These are phyloP conservation scores for Trichoderma virens DNA, from an alignment of 495 filamentous ascomycete genomes.

Conservation along the genomic window DNA sequence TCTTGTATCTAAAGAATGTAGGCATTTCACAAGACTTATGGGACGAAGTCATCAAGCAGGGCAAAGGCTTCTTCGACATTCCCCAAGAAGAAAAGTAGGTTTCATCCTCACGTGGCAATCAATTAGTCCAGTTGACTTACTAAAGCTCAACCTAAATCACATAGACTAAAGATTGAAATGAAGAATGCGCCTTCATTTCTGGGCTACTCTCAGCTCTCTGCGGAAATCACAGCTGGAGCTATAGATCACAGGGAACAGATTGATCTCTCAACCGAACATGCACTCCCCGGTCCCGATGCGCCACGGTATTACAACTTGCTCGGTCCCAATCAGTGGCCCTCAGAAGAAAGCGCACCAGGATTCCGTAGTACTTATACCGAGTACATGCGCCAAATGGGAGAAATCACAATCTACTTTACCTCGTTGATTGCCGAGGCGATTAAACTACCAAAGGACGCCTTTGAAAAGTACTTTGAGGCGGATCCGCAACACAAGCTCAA, in stretches of 20 bases:
- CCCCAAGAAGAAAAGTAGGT: slow-evolving; percentile 68
- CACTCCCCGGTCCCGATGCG: slow-evolving; percentile 51
- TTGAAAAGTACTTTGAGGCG: slow-evolving; percentile 73
- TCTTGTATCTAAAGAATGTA: slow-evolving; percentile 83
- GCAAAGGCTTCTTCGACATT: slow-evolving; percentile 71
- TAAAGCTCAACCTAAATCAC: too few species aligned
- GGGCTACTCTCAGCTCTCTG: slow-evolving; percentile 53
- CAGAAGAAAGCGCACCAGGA: slow-evolving; percentile 52
- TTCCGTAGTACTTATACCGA: slow-evolving; percentile 63
- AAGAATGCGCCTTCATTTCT: slow-evolving; percentile 65
- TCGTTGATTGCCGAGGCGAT: slow-evolving; percentile 82
- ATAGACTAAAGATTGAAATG: slow-evolving; percentile 83
- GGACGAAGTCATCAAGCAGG: slow-evolving; percentile 58
- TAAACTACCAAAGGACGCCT: slow-evolving; percentile 60
- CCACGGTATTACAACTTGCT: slow-evolving; percentile 74
- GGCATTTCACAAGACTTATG: slow-evolving; percentile 63
- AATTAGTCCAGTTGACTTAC: too few species aligned
- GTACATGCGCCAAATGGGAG: slow-evolving; percentile 69
- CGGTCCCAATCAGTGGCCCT: slow-evolving; percentile 89
- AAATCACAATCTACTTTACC: slow-evolving; percentile 68
- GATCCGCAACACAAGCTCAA: slow-evolving; percentile 79
- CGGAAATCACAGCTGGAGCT: slow-evolving; percentile 51
- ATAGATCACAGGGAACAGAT: slow-evolving; percentile 81
- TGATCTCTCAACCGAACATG: slow-evolving; percentile 74
- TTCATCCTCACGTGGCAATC: slow-evolving; percentile 7